Evolutionary conservation across 2,329 filamentous ascomycete genomes (phyloP).

Genomic region (Penicillium sp.): DNA sequence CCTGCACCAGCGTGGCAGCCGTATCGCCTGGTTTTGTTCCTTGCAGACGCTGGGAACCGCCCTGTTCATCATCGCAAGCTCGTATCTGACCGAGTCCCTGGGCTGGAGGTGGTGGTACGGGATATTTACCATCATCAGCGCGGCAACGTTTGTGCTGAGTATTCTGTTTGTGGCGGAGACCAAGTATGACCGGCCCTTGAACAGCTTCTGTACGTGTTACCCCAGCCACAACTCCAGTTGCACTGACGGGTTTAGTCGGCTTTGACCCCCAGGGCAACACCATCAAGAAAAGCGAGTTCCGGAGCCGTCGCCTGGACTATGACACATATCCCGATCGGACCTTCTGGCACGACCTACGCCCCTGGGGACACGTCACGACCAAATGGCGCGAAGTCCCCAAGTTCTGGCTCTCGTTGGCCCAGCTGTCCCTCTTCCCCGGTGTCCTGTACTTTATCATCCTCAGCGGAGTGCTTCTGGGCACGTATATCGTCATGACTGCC

Average conservation of each 20-base stretch:
- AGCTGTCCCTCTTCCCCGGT: not conserved
- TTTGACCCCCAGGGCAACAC: not conserved
- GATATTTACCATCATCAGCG: conserved; percentile 35
- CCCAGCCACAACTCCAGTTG: not conserved
- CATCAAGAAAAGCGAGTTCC: too few species aligned
- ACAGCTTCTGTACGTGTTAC: too few species aligned
- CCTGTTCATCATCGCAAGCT: conserved; percentile 35
- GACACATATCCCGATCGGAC: not conserved
- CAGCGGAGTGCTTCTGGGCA: conserved; percentile 42
- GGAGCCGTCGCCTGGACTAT: not conserved
- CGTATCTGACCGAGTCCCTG: conserved; percentile 36
- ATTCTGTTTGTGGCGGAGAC: conserved; percentile 47
- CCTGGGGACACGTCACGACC: conserved; percentile 1
- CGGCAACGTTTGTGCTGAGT: conserved; percentile 36
- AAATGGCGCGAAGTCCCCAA: conserved; percentile 1
- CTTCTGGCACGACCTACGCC: not conserved
- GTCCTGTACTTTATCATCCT: conserved; percentile 22
- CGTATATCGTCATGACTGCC: conserved; percentile 45
- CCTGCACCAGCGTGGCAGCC: conserved; percentile 43
- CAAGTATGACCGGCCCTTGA: conserved; percentile 8
- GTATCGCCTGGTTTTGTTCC: conserved; percentile 20
- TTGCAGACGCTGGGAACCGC: conserved; percentile 23
- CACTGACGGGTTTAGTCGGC: too few species aligned
- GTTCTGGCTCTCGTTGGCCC: not conserved
- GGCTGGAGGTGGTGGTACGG: conserved; percentile 47